Evolutionary conservation across 345 rosid species (phyloP), one percentile per base, ranked within the genome.

Genomic region (Sapria himalayana): DNA sequence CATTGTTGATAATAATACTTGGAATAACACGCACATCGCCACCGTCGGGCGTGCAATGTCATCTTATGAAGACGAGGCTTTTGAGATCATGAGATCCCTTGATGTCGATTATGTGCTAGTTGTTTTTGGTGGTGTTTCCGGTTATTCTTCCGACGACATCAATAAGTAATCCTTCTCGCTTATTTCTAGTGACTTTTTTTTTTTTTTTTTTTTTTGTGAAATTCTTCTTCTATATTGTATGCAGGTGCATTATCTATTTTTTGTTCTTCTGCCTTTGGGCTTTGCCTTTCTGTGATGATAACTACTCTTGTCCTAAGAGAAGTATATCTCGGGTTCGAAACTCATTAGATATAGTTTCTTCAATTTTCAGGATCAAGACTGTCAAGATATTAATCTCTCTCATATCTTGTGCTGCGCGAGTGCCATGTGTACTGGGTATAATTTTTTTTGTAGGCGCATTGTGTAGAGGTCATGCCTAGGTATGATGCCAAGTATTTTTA

Each of bases 21-120:
- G 98, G 98, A 89, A 89, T 57, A 89, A 89, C 68, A 89, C 98
- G 3, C 98, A 89, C 50, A 89, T 89, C 45, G 98, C 98, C 32
- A 89, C 98, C n/a, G 98, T 89, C 50, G 98, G 98, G 33, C 95
- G 98, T 48, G 98, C 98, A 40, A 82, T 89, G 98, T 84, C 98
- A 41, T 89, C 98, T 45, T 74, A 79, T 48, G 95, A 89, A 60
- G 92, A 77, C 17, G 95, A 82, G 55, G 98, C 98, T 6, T 77
- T 71, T 71, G 93, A 74, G 50, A 89, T 89, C 48, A 89, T 89
- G 81, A 72, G 70, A 63, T 79, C 93, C 20, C 95, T 89, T 46
- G 98, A 89, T 61, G 98, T 89, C 62, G 70, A 73, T 61, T 82
- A 89, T 61, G 95, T 89, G 13, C 57, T 89, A 56, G 98, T 89